Conservation (phyloP, 2,329 filamentous ascomycete species). For the Diplodia seriata region DNA sequence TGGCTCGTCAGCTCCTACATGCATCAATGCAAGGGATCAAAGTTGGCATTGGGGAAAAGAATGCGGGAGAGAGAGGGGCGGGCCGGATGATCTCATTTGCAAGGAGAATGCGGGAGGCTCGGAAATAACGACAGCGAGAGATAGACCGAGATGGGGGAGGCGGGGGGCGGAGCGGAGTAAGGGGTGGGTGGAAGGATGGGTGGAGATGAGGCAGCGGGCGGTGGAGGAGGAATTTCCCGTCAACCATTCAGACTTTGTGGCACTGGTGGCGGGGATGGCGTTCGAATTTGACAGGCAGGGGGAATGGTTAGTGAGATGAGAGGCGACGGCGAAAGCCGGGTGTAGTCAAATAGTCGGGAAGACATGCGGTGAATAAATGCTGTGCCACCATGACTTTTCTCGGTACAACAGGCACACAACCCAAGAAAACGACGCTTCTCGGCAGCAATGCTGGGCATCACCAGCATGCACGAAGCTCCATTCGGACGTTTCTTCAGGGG, state of each 20-base stretch:
- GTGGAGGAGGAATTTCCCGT: background rate
- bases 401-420: background rate
- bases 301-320: background rate
- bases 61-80: too few relatives aligned
- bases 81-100: too few relatives aligned
- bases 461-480: background rate
- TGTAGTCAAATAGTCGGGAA: background rate
- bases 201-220: background rate
- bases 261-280: background rate
- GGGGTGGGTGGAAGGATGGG: background rate
- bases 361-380: background rate
- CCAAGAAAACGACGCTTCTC: background rate
- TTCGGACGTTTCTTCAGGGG: constrained; percentile 2
- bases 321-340: background rate
- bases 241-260: background rate
- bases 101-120: too few relatives aligned
- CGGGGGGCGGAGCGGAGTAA: background rate
- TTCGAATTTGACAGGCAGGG: background rate
- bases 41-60: too few relatives aligned
- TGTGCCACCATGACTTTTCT: background rate
- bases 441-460: background rate
- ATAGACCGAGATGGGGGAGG: too few relatives aligned
- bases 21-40: too few relatives aligned
- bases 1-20: too few relatives aligned
- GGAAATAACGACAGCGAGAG: too few relatives aligned